These are phyloP conservation scores for Penicillium crustosum DNA, from an alignment of 2,329 filamentous ascomycete species.

Conservation along the genomic window DNA sequence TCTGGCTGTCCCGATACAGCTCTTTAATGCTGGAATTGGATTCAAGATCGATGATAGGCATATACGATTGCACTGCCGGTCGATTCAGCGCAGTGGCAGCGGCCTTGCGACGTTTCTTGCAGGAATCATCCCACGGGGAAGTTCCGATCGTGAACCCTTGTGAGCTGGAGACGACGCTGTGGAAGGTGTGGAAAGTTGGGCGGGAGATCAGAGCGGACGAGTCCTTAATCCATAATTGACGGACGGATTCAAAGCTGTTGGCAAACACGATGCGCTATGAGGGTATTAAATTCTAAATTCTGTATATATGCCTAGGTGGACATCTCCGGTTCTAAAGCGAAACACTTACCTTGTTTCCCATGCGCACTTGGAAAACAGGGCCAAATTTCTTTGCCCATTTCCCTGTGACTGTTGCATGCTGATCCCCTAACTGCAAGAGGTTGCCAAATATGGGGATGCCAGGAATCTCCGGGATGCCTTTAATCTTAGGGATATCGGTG, in stretches of 20 bases:
- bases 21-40: slow-evolving; percentile 70
- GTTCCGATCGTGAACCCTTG: slow-evolving; percentile 82
- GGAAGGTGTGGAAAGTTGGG: slow-evolving; percentile 77
- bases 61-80: slow-evolving; percentile 73
- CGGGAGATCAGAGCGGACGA: slow-evolving; percentile 76
- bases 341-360: slow-evolving; percentile 63
- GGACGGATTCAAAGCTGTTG: slow-evolving; percentile 73
- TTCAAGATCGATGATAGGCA: slow-evolving; percentile 80
- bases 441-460: slow-evolving; percentile 65
- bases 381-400: slow-evolving; percentile 62
- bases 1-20: slow-evolving; percentile 62
- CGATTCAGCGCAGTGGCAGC: slow-evolving; percentile 76
- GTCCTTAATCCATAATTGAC: slow-evolving; percentile 72
- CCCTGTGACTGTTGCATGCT: slow-evolving; percentile 56
- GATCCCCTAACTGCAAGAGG: slow-evolving; percentile 58
- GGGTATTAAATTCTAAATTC: background rate
- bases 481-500: slow-evolving; percentile 62
- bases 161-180: slow-evolving; percentile 72
- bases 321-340: background rate
- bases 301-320: too few species aligned
- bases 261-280: slow-evolving; percentile 69
- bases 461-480: slow-evolving; percentile 61
- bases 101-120: slow-evolving; percentile 73
- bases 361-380: slow-evolving; percentile 63
- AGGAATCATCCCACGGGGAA: slow-evolving; percentile 79